Conservation (phyloP, 2,329 filamentous ascomycete species). For the Lojkania enalia region DNA sequence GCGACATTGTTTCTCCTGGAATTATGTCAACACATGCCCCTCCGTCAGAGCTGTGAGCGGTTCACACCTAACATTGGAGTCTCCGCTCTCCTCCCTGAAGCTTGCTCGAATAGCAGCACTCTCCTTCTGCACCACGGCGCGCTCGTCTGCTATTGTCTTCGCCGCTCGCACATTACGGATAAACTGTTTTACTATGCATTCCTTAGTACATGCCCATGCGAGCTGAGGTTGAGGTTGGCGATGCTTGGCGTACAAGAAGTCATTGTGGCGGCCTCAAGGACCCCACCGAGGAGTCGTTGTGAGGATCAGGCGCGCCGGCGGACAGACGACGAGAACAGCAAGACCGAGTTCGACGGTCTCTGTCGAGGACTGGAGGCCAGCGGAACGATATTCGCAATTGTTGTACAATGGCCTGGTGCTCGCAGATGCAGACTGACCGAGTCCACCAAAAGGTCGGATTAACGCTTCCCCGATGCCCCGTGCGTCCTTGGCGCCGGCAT, state of each 20-base stretch:
- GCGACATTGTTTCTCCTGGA: conserved; percentile 95
- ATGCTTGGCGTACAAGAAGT: conserved; percentile 57
- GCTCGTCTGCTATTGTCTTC: conserved; percentile 98
- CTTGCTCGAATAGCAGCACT: conserved; percentile 96
- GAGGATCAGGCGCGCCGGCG: conserved; percentile 17
- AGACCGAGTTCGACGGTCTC: not conserved
- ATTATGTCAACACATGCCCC: conserved; percentile 24
- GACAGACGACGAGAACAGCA: not conserved
- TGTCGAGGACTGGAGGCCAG: conserved; percentile 1
- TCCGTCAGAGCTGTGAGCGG: conserved; percentile 13
- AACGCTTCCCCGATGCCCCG: not conserved
- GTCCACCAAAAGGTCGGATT: not conserved
- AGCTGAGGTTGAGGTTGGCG: conserved; percentile 4
- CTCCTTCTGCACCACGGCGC: conserved; percentile 98
- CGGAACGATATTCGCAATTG: not conserved
- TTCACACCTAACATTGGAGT: conserved; percentile 81
- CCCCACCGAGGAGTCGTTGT: conserved; percentile 47
- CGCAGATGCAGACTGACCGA: conserved; percentile 10
- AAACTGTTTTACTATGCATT: conserved; percentile 87
- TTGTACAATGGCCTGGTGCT: conserved; percentile 15
- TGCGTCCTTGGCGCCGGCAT: too few species aligned
- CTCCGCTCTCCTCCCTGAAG: conserved; percentile 94
- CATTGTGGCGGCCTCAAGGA: conserved; percentile 57
- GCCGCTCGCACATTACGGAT: conserved; percentile 98
- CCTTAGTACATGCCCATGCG: conserved; percentile 30